Conservation (phyloP, 345 rosid genomes). For the Balakata baccata region DNA sequence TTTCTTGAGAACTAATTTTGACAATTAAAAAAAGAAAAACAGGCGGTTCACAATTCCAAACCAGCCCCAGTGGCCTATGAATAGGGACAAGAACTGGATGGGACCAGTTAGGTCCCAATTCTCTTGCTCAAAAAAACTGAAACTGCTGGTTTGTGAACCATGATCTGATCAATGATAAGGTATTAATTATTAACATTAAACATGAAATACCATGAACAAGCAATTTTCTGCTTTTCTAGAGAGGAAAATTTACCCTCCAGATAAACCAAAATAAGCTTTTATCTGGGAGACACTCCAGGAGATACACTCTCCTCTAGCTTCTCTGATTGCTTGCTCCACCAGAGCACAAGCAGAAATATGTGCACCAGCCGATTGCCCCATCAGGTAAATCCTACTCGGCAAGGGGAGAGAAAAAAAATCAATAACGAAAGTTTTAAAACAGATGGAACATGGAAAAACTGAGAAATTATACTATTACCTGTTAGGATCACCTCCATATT, state of each 20-base stretch:
- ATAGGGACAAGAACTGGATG: too few relatives aligned
- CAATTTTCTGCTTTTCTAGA: slow-evolving; percentile 1
- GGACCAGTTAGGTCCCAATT: too few relatives aligned
- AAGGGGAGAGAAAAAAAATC: slow-evolving; percentile 11
- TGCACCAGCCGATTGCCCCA: slow-evolving; percentile 38
- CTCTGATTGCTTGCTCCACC: slow-evolving; percentile 34
- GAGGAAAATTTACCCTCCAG: slow-evolving; percentile 31
- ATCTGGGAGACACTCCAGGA: slow-evolving; percentile 32
- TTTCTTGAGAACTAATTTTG: too few relatives aligned
- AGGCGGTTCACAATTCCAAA: too few relatives aligned
- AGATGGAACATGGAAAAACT: not conserved
- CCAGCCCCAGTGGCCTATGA: too few relatives aligned
- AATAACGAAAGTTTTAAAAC: slow-evolving; percentile 19
- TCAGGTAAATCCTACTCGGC: slow-evolving; percentile 29
- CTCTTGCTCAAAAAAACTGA: too few relatives aligned
- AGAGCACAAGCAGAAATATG: slow-evolving; percentile 34
- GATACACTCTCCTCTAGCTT: slow-evolving; percentile 20
- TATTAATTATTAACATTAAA: not conserved
- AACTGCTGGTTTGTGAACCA: too few relatives aligned
- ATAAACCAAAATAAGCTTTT: slow-evolving; percentile 30
- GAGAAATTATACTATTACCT: slow-evolving; percentile 10
- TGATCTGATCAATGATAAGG: not conserved
- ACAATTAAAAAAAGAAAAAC: too few relatives aligned
- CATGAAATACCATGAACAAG: not conserved
- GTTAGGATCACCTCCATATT: slow-evolving; percentile 34